These are phyloP conservation scores for Kalmusia sp. DNA, from an alignment of 2,329 filamentous ascomycete species.

Conservation along the genomic window DNA sequence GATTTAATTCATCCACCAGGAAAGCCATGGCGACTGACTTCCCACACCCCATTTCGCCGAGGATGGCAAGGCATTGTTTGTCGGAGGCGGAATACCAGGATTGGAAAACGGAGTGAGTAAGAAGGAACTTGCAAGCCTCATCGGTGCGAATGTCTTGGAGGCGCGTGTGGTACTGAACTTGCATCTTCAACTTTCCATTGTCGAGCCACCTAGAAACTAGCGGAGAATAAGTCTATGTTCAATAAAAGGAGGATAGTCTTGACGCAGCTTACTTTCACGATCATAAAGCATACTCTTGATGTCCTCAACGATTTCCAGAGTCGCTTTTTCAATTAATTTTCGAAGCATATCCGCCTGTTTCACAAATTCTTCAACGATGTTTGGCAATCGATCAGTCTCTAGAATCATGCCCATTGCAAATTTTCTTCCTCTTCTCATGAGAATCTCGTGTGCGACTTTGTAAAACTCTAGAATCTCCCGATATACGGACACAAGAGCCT, in stretches of 20 bases:
- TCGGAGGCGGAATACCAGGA: conserved; percentile 8
- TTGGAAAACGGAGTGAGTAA: conserved; percentile 11
- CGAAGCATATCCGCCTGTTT: conserved; percentile 13
- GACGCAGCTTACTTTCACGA: conserved; percentile 18
- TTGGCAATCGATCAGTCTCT: conserved; percentile 16
- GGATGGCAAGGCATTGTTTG: conserved; percentile 6
- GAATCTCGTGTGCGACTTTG: conserved; percentile 14
- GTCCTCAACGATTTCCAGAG: conserved; percentile 17
- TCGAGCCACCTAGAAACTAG: conserved; percentile 12
- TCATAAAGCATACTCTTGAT: conserved; percentile 18
- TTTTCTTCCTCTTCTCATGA: conserved; percentile 9
- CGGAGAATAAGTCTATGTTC: background rate
- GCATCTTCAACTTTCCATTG: conserved; percentile 7
- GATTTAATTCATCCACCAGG: conserved; percentile 16
- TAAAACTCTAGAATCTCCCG: conserved; percentile 17
- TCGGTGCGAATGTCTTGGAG: conserved; percentile 14
- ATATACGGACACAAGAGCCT: conserved; percentile 17
- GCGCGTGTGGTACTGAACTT: conserved; percentile 12
- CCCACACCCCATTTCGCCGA: conserved; percentile 16
- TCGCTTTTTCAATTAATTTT: conserved; percentile 17
- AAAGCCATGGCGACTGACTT: conserved; percentile 15
- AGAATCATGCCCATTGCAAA: conserved; percentile 16
- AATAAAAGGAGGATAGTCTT: background rate
- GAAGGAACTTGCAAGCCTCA: conserved; percentile 16
- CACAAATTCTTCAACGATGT: conserved; percentile 17